Evolutionary conservation across 2,329 filamentous ascomycete species (phyloP), one percentile per base, ranked within the genome.

Genomic region (Sordariomycetes sp.): DNA sequence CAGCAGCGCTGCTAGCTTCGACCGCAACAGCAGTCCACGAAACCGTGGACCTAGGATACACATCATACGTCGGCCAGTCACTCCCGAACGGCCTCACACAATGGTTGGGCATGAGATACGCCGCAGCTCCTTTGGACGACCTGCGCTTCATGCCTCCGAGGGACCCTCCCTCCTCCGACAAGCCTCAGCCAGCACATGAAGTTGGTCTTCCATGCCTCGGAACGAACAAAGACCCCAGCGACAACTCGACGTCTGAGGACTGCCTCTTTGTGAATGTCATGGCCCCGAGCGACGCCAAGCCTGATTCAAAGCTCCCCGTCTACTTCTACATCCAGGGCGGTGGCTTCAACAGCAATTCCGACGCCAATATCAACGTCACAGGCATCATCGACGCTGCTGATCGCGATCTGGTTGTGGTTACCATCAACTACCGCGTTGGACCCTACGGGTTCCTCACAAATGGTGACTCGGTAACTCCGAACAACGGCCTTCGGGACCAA

Each of bases 41-140:
- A 6, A 37, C 30, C 4, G 75, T 86, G 11, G 64, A 83, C 40
- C 62, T 88, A 16, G 68, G 66, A 4, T 88, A 87, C 49, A 70
- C 78, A 20, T 70, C 64, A 18, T 86, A 87, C 48, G 54, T 65
- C 32, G 84, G 84, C 8, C 55, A 60, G 4, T 48, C 61, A 2
- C 59, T 69, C 2, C 44, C 55, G 0, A 72, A 72, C 44, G 79
- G 77, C 2, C 59, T 86, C 31, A 75, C 71, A 3, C 68, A 80
- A 52, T 90, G 82, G 81, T 66, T 85, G 7, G 84, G 82, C 2
- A 74, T 92, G 42, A 73, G 82, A 28, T 92, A 76, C 59, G 84
- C 83, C 2, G 76, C 79, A 5, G 64, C 82, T 11, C 84, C 84
- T 0, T 37, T 82, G 3, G 79, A 77, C 2, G 46, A 70, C 6